These are phyloP conservation scores for Acanthamoeba castellanii DNA, from an alignment of 208 protist species.

Conservation along the genomic window DNA sequence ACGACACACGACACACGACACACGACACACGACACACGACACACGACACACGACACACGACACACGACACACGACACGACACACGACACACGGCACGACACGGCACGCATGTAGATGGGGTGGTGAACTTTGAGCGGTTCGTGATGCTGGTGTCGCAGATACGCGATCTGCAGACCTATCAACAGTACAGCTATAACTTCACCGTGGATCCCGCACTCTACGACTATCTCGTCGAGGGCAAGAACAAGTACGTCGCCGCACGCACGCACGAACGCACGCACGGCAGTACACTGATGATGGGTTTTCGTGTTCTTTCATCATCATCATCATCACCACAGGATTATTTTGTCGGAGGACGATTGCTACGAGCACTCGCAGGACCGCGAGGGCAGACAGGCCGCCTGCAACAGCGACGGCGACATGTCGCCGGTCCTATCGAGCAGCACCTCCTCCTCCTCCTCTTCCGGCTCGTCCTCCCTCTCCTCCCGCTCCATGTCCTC, in stretches of 20 bases:
- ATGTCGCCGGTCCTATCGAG: background rate
- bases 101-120: background rate
- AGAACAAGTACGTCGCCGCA: slow-evolving; percentile 2
- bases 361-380: slow-evolving; percentile 23
- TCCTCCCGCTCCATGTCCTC: background rate
- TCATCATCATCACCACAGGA: background rate
- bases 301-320: background rate
- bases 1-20: no score
- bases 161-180: slow-evolving; percentile 31
- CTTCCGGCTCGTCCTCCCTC: background rate
- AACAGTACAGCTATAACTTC: slow-evolving; percentile 3
- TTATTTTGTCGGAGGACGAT: slow-evolving; percentile 11
- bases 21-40: no score
- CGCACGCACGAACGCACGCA: no score
- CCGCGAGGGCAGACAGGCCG: background rate
- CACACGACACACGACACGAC: no score
- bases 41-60: no score
- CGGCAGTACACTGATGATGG: background rate
- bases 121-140: slow-evolving; percentile 63
- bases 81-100: no score
- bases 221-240: slow-evolving; percentile 45
- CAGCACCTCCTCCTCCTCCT: background rate
- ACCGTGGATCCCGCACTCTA: background rate
- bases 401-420: background rate
- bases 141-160: slow-evolving; percentile 41